phyloP scores from a whole-genome alignment of 768 basidiomycete genomes.

The Gymnopilus dilepis region DNA sequence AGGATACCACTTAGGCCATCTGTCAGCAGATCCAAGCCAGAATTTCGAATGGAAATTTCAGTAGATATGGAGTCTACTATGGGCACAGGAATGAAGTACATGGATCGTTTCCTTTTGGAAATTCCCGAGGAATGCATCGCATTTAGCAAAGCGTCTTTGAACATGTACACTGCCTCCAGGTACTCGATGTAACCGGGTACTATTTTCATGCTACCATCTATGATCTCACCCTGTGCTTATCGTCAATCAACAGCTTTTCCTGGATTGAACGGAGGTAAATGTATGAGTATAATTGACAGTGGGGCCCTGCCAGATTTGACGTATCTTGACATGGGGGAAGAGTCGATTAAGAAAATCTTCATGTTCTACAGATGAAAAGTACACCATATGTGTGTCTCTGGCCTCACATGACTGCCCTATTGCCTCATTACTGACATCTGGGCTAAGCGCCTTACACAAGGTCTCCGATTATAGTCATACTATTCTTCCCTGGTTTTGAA shows the following conservation, averaged over 20 bases:
- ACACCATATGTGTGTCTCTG: too few species aligned
- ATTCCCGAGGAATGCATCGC: background rate
- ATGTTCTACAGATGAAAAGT: too few species aligned
- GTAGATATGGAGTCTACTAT: too few species aligned
- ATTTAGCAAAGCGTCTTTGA: background rate
- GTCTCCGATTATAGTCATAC: too few species aligned
- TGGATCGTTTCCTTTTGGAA: background rate
- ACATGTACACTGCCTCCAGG: background rate
- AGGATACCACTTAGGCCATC: too few species aligned
- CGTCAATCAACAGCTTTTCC: background rate
- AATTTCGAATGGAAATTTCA: too few species aligned
- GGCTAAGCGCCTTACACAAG: too few species aligned
- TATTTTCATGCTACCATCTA: background rate
- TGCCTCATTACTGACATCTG: too few species aligned
- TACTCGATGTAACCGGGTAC: too few species aligned
- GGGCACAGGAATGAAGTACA: too few species aligned
- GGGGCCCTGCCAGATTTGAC: background rate
- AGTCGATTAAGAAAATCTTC: background rate
- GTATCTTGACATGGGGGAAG: background rate
- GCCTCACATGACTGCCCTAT: background rate
- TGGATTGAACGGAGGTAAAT: background rate
- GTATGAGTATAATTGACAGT: background rate
- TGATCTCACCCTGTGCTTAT: conserved; percentile 3
- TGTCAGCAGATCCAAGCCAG: too few species aligned
- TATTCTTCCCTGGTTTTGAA: too few species aligned